A percentile compares a stretch with the other conserved stretches of the same genome.
phyloP scores from a whole-genome alignment of 441 rosid genomes.

The Hura crepitans region DNA sequence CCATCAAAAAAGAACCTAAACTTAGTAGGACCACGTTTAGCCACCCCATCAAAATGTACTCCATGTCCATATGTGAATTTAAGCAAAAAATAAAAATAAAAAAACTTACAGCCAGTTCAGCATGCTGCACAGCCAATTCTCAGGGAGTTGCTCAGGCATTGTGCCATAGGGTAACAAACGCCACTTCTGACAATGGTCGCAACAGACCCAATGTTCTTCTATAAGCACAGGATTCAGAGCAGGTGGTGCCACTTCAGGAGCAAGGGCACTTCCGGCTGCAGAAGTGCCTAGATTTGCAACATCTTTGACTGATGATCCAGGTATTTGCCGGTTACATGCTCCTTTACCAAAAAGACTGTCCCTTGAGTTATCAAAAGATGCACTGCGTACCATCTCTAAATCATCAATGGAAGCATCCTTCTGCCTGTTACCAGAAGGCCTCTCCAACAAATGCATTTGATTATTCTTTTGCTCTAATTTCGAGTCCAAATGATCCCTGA shows the following conservation, averaged over 20 bases:
- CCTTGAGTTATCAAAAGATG: constrained; percentile 28
- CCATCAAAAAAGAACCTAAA: background rate
- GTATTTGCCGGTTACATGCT: constrained; percentile 24
- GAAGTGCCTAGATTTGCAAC: constrained; percentile 26
- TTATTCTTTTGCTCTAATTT: constrained; percentile 26
- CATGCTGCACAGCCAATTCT: constrained; percentile 86
- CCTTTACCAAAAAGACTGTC: constrained; percentile 30
- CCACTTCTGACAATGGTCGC: constrained; percentile 84
- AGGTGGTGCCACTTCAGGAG: constrained; percentile 33
- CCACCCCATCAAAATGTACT: too few relatives aligned
- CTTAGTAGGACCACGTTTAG: background rate
- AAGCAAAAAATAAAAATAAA: background rate
- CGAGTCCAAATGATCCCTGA: constrained; percentile 18
- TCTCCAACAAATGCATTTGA: constrained; percentile 10
- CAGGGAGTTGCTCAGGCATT: constrained; percentile 55
- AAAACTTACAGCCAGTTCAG: constrained; percentile 86
- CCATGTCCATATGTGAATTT: background rate
- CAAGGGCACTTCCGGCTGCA: constrained; percentile 28
- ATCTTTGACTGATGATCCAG: constrained; percentile 30
- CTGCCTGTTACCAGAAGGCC: constrained; percentile 28
- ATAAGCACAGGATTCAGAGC: constrained; percentile 43
- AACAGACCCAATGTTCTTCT: constrained; percentile 76
- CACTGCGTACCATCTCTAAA: constrained; percentile 25
- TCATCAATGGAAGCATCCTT: constrained; percentile 25
- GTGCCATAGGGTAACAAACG: constrained; percentile 69